Base-by-base conservation (phyloP, 139 green algal species). In the Desmodesmus armatus region DNA sequence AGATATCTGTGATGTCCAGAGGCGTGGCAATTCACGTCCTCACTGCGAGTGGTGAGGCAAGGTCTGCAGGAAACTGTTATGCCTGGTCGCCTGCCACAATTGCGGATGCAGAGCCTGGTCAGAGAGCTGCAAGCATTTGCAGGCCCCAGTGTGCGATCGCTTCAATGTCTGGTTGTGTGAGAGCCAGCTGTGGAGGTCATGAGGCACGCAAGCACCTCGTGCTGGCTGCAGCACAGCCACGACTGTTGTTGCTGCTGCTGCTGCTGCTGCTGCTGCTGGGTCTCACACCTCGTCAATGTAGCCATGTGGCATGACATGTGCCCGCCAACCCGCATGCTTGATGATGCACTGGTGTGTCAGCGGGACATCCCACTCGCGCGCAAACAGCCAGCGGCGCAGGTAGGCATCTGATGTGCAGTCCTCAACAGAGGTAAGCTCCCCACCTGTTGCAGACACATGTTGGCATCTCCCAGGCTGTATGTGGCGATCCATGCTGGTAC, bases 331-430 rank as follows among this genome's bases (percentile, higher is more conserved):
- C 35, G 67, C 81, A 51, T 86, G 81, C 13, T 70, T 31, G 1
- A 80, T 39, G 5, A 86, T 55, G 44, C 40, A 70, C 11, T 40
- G 73, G 81, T 35, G 44, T 1, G 81, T 63, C 19, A 73, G 33
- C 0, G 49, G n/a, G 37, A 86, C 69, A 31, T 86, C 49, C 81
- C 81, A 86, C 11, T 86, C 70, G 2, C 81, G 47, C 3, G 81
- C 81, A 43, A 49, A 53, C 51, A 86, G 49, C 81, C 81, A 86
- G 9, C 43, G 41, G 4, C 67, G 41, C 41, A 86, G 37, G 69
- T 81, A 73, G 7, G 51, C 37, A 37, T 85, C 65, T 5, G 62
- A 62, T 15, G 63, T 66, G 21, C 70, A 31, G n/a, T 85, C 29
- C 21, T 63, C 63, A 35, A 25, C 4, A 0, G 17, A n/a, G 29